phyloP scores from a whole-genome alignment of 1,139 yeast genomes.

The Trichomonascaceae sp. region DNA sequence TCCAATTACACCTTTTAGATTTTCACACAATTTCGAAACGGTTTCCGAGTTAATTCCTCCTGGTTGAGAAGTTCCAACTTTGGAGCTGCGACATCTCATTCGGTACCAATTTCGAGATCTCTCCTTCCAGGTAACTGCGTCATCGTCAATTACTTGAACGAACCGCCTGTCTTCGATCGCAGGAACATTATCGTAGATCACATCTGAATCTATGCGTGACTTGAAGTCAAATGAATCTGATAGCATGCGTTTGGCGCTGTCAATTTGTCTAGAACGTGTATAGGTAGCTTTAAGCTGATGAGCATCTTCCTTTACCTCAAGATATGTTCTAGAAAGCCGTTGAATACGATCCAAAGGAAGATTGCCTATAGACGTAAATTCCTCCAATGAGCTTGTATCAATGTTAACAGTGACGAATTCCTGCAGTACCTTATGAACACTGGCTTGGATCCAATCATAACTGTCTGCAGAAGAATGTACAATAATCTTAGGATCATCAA shows the following conservation, averaged over 20 bases:
- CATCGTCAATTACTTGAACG: conserved; percentile 27
- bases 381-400: conserved; percentile 19
- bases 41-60: conserved; percentile 4
- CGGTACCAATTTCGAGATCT: conserved; percentile 27
- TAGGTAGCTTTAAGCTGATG: conserved; percentile 24
- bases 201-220: conserved; percentile 17
- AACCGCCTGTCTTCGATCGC: conserved; percentile 14
- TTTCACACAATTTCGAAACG: background rate
- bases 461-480: conserved; percentile 34
- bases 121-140: conserved; percentile 29
- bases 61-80: background rate
- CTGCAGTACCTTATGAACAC: conserved; percentile 25
- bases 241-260: conserved; percentile 26
- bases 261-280: conserved; percentile 16
- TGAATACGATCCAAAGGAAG: conserved; percentile 26
- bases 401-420: conserved; percentile 19
- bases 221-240: conserved; percentile 20
- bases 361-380: conserved; percentile 15
- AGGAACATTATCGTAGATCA: conserved; percentile 18
- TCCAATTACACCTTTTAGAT: background rate
- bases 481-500: conserved; percentile 34
- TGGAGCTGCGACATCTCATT: conserved; percentile 17
- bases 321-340: conserved; percentile 28
- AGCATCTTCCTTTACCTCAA: conserved; percentile 19
- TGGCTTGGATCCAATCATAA: conserved; percentile 33